phyloP scores from a whole-genome alignment of 1,139 yeast genomes.

The Saccharomyces hybrid region DNA sequence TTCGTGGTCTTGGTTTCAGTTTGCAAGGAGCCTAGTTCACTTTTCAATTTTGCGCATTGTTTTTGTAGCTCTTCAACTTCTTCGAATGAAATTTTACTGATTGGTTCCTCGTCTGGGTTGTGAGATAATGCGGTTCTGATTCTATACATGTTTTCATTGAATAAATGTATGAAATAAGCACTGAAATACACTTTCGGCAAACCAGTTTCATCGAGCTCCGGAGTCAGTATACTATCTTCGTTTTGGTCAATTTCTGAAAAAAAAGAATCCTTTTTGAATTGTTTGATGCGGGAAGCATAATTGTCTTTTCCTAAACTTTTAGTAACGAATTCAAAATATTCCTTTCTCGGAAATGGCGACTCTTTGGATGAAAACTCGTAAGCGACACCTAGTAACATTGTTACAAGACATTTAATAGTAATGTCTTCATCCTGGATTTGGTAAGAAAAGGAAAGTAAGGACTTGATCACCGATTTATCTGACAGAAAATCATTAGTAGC shows the following conservation, averaged over 20 bases:
- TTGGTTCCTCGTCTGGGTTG: constrained; percentile 69
- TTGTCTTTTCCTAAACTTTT: constrained; percentile 70
- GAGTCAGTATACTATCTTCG: constrained; percentile 36
- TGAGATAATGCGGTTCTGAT: constrained; percentile 65
- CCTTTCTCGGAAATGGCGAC: constrained; percentile 64
- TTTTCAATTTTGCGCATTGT: constrained; percentile 33
- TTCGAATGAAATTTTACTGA: constrained; percentile 58
- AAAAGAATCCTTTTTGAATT: constrained; percentile 53
- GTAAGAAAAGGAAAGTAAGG: constrained; percentile 60
- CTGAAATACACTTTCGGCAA: constrained; percentile 78
- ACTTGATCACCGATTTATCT: constrained; percentile 58
- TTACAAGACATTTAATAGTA: constrained; percentile 68
- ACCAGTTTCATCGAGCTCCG: constrained; percentile 69
- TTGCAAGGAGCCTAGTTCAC: constrained; percentile 23
- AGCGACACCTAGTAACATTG: constrained; percentile 64
- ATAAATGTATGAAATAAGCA: constrained; percentile 50
- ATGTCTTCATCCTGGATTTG: constrained; percentile 52
- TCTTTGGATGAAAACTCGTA: constrained; percentile 73
- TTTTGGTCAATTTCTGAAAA: constrained; percentile 51
- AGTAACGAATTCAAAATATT: constrained; percentile 54
- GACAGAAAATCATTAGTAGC: constrained; percentile 73
- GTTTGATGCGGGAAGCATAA: constrained; percentile 64
- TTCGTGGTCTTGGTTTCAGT: constrained; percentile 8
- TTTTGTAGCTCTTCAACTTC: constrained; percentile 48
- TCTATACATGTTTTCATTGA: constrained; percentile 65